These are phyloP conservation scores for Chaetomium cochliodes DNA, from an alignment of 495 filamentous ascomycete genomes.

Conservation along the genomic window DNA sequence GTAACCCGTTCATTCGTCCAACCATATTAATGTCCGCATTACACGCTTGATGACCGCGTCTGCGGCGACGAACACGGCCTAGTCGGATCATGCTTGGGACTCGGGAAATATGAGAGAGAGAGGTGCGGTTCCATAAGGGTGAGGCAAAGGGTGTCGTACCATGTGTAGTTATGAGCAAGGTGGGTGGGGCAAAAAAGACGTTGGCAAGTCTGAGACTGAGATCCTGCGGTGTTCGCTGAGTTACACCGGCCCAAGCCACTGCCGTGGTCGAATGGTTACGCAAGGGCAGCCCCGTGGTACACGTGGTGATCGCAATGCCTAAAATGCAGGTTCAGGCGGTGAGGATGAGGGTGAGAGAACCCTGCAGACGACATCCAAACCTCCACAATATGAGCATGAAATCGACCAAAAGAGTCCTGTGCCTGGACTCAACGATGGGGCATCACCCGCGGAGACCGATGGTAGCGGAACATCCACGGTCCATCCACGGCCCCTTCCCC, in stretches of 20 bases:
- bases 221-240: constrained; percentile 10
- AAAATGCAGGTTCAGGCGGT: background rate
- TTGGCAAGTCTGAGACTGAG: constrained; percentile 8
- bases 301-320: constrained; percentile 3
- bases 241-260: constrained; percentile 18
- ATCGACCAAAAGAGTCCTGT: background rate
- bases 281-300: background rate
- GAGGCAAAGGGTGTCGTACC: background rate
- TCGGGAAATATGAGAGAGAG: constrained; percentile 8
- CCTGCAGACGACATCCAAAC: background rate
- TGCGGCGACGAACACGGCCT: background rate
- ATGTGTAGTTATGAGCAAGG: background rate
- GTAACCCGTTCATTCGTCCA: background rate
- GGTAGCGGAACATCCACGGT: background rate
- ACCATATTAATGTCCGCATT: background rate
- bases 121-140: background rate
- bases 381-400: background rate
- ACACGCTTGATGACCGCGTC: constrained; percentile 11
- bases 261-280: constrained; percentile 13
- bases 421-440: background rate
- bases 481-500: background rate
- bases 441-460: background rate
- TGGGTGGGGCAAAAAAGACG: constrained; percentile 11
- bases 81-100: background rate
- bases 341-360: background rate